These are phyloP conservation scores for Hysterangium stoloniferum DNA, from an alignment of 768 basidiomycete species.

Conservation along the genomic window DNA sequence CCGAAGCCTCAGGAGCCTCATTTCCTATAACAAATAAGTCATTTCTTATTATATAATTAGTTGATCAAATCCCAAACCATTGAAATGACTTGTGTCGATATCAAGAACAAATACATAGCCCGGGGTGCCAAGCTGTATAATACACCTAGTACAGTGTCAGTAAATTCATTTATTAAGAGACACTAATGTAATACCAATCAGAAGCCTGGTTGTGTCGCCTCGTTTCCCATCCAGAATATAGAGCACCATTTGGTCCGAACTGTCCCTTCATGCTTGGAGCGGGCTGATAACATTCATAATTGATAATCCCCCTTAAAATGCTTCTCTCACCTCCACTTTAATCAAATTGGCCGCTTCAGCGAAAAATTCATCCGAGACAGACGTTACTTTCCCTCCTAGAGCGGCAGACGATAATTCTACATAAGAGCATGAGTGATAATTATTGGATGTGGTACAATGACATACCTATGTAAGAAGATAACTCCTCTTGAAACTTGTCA, in stretches of 20 bases:
- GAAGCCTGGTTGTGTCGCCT: constrained; percentile 79
- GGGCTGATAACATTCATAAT: constrained; percentile 42
- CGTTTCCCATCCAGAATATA: constrained; percentile 93
- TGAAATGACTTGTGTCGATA: constrained; percentile 93
- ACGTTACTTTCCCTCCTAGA: constrained; percentile 66
- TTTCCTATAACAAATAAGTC: constrained; percentile 46
- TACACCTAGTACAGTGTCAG: constrained; percentile 50
- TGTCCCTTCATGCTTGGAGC: constrained; percentile 89
- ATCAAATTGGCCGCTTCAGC: constrained; percentile 79
- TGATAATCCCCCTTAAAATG: neutral
- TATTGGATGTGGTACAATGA: neutral
- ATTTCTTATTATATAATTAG: no score
- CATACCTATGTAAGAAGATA: constrained; percentile 43
- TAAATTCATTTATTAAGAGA: neutral
- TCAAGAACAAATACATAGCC: constrained; percentile 77
- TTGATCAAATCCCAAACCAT: constrained; percentile 43
- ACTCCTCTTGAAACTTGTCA: constrained; percentile 38
- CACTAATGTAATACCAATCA: constrained; percentile 62
- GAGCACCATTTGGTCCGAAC: constrained; percentile 91
- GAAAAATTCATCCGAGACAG: constrained; percentile 94
- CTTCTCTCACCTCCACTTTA: constrained; percentile 58
- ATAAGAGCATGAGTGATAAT: neutral
- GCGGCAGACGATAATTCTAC: constrained; percentile 85
- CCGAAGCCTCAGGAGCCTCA: constrained; percentile 76
- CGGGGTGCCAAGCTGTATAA: constrained; percentile 77